phyloP scores from a whole-genome alignment of 2,329 filamentous ascomycete species.

The Talaromyces albobiverticillius region DNA sequence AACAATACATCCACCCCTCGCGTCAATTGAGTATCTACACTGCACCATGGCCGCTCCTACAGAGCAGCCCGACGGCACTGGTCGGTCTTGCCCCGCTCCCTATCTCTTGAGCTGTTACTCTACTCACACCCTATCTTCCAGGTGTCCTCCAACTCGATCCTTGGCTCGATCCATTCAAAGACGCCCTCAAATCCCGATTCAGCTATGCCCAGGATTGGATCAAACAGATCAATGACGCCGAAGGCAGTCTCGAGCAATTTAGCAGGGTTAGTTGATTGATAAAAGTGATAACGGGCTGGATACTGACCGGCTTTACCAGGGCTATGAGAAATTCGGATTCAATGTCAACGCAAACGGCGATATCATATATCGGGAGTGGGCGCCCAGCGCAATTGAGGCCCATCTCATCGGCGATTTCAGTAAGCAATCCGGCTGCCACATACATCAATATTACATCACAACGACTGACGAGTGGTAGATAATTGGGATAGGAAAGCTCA shows the following conservation, averaged over 20 bases:
- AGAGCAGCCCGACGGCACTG: slow-evolving; percentile 15
- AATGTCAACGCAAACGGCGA: slow-evolving; percentile 78
- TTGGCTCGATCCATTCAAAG: slow-evolving; percentile 82
- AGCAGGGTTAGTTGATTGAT: slow-evolving; percentile 71
- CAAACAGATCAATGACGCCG: slow-evolving; percentile 72
- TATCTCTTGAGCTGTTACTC: background rate
- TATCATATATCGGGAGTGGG: slow-evolving; percentile 93
- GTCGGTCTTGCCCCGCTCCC: slow-evolving; percentile 9
- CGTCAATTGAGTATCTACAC: background rate
- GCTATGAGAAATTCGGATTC: slow-evolving; percentile 82
- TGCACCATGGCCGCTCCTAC: slow-evolving; percentile 10
- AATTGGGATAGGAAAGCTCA: slow-evolving; percentile 81
- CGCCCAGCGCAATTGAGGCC: slow-evolving; percentile 80
- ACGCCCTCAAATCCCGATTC: slow-evolving; percentile 72
- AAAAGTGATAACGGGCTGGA: background rate
- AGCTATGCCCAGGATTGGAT: slow-evolving; percentile 83
- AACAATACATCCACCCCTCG: background rate
- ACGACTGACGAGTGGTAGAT: slow-evolving; percentile 53
- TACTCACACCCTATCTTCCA: slow-evolving; percentile 36
- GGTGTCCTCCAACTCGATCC: slow-evolving; percentile 86
- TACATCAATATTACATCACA: background rate
- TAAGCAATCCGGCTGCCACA: slow-evolving; percentile 44
- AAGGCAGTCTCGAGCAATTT: slow-evolving; percentile 90
- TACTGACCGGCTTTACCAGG: slow-evolving; percentile 50
- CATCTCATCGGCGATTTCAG: slow-evolving; percentile 94